Percentiles rank a stretch among this genome's conserved stretches.
Conservation (phyloP, 2,329 filamentous ascomycete genomes). For the Ceratocystis ficicola region DNA sequence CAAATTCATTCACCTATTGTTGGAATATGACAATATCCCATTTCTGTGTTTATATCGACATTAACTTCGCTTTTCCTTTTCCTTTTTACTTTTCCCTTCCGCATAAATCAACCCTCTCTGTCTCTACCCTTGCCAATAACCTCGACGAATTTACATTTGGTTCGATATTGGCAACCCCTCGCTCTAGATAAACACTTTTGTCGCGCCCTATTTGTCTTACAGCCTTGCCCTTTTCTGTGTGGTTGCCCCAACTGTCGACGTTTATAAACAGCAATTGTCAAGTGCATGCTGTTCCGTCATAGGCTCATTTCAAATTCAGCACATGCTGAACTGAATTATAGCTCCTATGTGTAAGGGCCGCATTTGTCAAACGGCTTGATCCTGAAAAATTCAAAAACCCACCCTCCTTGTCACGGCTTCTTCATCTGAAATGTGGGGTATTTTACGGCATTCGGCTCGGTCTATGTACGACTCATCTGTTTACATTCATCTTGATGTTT, state of each 20-base stretch:
- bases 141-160: background rate
- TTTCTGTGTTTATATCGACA: slow-evolving; percentile 14
- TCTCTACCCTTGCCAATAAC: background rate
- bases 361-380: background rate
- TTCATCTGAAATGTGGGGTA: slow-evolving; percentile 1
- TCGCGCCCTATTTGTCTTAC: background rate
- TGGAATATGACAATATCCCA: slow-evolving; percentile 11
- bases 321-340: background rate
- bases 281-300: background rate
- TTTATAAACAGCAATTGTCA: background rate
- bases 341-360: background rate
- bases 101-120: background rate
- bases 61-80: background rate
- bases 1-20: background rate
- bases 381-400: background rate
- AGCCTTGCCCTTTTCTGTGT: background rate
- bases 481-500: slow-evolving; percentile 12
- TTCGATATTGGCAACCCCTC: background rate
- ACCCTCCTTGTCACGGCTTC: background rate
- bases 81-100: background rate
- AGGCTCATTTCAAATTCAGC: background rate
- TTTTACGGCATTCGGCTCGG: background rate
- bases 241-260: background rate
- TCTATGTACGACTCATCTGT: background rate
- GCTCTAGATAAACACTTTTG: slow-evolving; percentile 6